Percentiles rank a stretch among this genome's conserved stretches.
phyloP scores from a whole-genome alignment of 169 alveolate genomes.

The Plasmodium relictum region DNA sequence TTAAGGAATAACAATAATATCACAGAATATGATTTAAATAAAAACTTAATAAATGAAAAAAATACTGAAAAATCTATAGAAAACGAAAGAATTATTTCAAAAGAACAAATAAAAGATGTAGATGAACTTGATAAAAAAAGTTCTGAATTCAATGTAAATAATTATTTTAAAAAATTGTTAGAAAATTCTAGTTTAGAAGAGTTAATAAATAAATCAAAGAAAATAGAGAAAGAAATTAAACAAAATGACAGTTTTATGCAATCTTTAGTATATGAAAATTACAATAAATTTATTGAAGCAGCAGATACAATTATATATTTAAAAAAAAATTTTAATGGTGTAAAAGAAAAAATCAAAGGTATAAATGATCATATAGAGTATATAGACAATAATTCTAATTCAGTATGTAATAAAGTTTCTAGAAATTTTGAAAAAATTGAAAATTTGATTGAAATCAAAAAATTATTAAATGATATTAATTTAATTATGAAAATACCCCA shows the following conservation, averaged over 20 bases:
- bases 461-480: slow-evolving; percentile 34
- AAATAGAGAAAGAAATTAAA: slow-evolving; percentile 70
- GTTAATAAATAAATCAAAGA: slow-evolving; percentile 48
- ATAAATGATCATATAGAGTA: slow-evolving; percentile 19
- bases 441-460: slow-evolving; percentile 62
- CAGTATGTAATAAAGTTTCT: slow-evolving; percentile 2
- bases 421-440: slow-evolving; percentile 44
- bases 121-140: slow-evolving; percentile 52
- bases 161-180: slow-evolving; percentile 67
- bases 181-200: slow-evolving; percentile 56
- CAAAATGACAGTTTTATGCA: slow-evolving; percentile 88
- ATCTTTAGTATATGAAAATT: slow-evolving; percentile 92
- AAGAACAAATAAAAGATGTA: not conserved
- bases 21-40: not conserved
- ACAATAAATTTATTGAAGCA: slow-evolving; percentile 90
- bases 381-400: slow-evolving; percentile 40
- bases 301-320: slow-evolving; percentile 88
- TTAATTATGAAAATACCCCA: slow-evolving; percentile 65
- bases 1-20: not conserved
- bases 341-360: slow-evolving; percentile 74
- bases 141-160: slow-evolving; percentile 56
- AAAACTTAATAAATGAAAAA: not conserved
- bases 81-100: not conserved
- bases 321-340: slow-evolving; percentile 76
- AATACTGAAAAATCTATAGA: not conserved